Evolutionary conservation across 2,329 filamentous ascomycete genomes (phyloP).

Genomic region (Ceratocystiopsis sp.): DNA sequence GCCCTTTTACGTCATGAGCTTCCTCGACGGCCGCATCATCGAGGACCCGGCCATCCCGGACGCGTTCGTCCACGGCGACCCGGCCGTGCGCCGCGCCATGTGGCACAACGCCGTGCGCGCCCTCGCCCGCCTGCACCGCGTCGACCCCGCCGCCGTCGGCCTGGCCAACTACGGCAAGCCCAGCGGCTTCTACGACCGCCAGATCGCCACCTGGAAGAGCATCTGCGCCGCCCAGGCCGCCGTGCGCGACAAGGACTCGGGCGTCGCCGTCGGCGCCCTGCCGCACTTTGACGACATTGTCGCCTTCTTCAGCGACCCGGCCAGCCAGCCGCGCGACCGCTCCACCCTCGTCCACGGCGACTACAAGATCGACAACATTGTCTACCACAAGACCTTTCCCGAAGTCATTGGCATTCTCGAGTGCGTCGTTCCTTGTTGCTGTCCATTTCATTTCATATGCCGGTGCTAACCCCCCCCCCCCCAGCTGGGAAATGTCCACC

Average conservation of each 20-base stretch:
- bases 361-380: conserved; percentile 85
- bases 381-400: conserved; percentile 79
- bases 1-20: conserved; percentile 95
- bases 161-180: conserved; percentile 58
- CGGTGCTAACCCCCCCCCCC: background rate
- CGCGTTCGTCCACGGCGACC: conserved; percentile 19
- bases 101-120: conserved; percentile 76
- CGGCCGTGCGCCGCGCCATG: conserved; percentile 46
- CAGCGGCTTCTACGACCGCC: conserved; percentile 67
- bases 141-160: conserved; percentile 48
- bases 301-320: conserved; percentile 54
- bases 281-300: conserved; percentile 72
- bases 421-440: no score
- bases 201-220: conserved; percentile 65
- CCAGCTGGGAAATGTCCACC: conserved; percentile 90
- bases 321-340: conserved; percentile 58
- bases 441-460: no score
- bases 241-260: conserved; percentile 60
- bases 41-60: conserved; percentile 72
- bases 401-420: conserved; percentile 85
- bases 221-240: conserved; percentile 65
- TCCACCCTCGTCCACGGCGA: conserved; percentile 79
- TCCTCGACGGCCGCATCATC: conserved; percentile 83
- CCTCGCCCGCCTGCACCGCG: conserved; percentile 69
- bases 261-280: conserved; percentile 60